These are phyloP conservation scores for Adansonia grandidieri DNA, from an alignment of 441 rosid genomes.

Conservation along the genomic window DNA sequence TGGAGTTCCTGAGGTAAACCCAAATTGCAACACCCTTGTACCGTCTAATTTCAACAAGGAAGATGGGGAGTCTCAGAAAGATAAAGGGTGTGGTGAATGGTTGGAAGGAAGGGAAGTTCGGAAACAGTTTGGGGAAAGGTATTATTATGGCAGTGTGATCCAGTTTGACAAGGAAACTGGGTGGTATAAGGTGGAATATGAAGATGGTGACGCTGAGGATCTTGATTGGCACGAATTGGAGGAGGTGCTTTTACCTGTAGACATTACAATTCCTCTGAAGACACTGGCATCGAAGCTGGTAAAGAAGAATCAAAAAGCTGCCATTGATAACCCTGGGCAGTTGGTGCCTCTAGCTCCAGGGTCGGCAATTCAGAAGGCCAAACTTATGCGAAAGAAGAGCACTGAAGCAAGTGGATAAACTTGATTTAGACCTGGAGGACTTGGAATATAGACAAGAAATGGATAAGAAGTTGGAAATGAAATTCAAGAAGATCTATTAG, in stretches of 20 bases:
- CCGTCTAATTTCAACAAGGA: conserved; percentile 24
- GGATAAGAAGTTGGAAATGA: not conserved
- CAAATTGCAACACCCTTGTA: conserved; percentile 27
- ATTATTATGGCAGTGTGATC: conserved; percentile 53
- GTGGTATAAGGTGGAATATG: conserved; percentile 83
- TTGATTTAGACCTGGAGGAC: no score
- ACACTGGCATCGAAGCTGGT: conserved; percentile 50
- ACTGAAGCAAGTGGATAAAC: conserved; percentile 10
- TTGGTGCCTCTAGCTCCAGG: not conserved
- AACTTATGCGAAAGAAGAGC: conserved; percentile 24
- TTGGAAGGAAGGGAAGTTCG: conserved; percentile 75
- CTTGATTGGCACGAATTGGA: conserved; percentile 80
- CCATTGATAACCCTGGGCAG: conserved; percentile 30
- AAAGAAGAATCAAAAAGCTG: conserved; percentile 39
- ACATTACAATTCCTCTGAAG: conserved; percentile 66
- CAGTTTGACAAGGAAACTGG: conserved; percentile 70
- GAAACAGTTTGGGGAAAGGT: conserved; percentile 56
- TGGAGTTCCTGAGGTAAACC: conserved; percentile 60
- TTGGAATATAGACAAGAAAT: no score
- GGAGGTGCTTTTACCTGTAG: conserved; percentile 68
- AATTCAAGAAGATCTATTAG: not conserved
- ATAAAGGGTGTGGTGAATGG: conserved; percentile 70
- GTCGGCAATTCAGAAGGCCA: conserved; percentile 32
- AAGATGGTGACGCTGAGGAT: conserved; percentile 78
- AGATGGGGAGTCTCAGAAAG: conserved; percentile 35